Evolutionary conservation across 2,329 filamentous ascomycete genomes (phyloP).

Genomic region (Nigrospora oryzae): DNA sequence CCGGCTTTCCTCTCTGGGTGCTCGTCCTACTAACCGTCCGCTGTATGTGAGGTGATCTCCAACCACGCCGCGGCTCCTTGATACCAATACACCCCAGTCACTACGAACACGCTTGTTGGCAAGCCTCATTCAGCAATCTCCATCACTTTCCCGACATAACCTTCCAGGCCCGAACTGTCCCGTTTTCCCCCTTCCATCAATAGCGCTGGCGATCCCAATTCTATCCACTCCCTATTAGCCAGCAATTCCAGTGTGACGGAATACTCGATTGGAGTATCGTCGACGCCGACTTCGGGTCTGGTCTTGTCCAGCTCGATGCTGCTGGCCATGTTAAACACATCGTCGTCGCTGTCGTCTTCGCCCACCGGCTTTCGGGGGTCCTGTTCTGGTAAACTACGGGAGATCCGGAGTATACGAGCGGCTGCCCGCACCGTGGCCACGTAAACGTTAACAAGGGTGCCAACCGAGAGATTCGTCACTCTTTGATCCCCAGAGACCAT

Average conservation of each 20-base stretch:
- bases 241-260: conserved; percentile 62
- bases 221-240: conserved; percentile 63
- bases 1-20: too few species aligned
- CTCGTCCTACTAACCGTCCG: too few species aligned
- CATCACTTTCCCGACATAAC: conserved; percentile 61
- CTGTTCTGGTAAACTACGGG: conserved; percentile 15
- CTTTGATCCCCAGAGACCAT: conserved; percentile 62
- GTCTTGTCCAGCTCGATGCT: conserved; percentile 28
- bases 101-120: too few species aligned
- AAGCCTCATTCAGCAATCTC: conserved; percentile 45
- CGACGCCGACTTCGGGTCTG: conserved; percentile 13
- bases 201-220: conserved; percentile 61
- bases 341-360: conserved; percentile 31
- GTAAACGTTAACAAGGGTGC: conserved; percentile 72
- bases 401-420: conserved; percentile 61
- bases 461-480: conserved; percentile 54
- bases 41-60: too few species aligned
- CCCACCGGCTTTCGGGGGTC: conserved; percentile 16
- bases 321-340: conserved; percentile 51
- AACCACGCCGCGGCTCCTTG: too few species aligned
- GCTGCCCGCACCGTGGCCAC: conserved; percentile 78
- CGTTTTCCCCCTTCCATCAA: conserved; percentile 64
- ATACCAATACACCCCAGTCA: too few species aligned
- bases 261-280: conserved; percentile 23
- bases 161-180: conserved; percentile 60